Percentiles rank a stretch among this genome's conserved stretches.
Conservation (phyloP, 129 eudicot genomes). For the Artemisia argyi region DNA sequence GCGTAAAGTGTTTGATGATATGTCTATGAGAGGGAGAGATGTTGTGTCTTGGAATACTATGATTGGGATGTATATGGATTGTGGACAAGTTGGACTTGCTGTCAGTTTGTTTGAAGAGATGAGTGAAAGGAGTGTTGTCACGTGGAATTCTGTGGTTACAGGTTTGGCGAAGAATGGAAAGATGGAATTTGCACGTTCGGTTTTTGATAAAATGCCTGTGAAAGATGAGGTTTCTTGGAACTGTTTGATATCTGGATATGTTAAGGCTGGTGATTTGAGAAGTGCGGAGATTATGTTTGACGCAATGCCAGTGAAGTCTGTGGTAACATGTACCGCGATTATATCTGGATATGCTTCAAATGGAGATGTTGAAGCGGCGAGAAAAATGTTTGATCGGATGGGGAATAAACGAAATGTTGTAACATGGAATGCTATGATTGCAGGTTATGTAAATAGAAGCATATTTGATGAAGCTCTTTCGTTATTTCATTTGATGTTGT, state of each 20-base stretch:
- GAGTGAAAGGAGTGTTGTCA: conserved; percentile 52
- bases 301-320: conserved; percentile 54
- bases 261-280: conserved; percentile 44
- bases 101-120: conserved; percentile 50
- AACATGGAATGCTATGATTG: conserved; percentile 73
- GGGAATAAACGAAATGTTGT: conserved; percentile 48
- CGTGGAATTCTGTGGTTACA: conserved; percentile 57
- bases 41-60: conserved; percentile 64
- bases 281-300: conserved; percentile 42
- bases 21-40: conserved; percentile 48
- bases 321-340: conserved; percentile 56
- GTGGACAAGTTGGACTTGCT: conserved; percentile 48
- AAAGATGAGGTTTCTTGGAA: conserved; percentile 70
- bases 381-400: conserved; percentile 50
- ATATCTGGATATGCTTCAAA: conserved; percentile 49
- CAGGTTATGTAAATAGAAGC: conserved; percentile 49
- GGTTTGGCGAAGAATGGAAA: conserved; percentile 52
- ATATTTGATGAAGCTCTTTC: conserved; percentile 54
- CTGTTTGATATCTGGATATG: conserved; percentile 53
- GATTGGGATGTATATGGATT: conserved; percentile 55
- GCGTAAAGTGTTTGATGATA: conserved; percentile 49
- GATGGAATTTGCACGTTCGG: conserved; percentile 39
- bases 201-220: conserved; percentile 59
- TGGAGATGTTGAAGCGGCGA: conserved; percentile 52
- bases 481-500: conserved; percentile 45